These are phyloP conservation scores for Triticum turgidum DNA, from an alignment of 176 grass and related monocot genomes.

Conservation along the genomic window DNA sequence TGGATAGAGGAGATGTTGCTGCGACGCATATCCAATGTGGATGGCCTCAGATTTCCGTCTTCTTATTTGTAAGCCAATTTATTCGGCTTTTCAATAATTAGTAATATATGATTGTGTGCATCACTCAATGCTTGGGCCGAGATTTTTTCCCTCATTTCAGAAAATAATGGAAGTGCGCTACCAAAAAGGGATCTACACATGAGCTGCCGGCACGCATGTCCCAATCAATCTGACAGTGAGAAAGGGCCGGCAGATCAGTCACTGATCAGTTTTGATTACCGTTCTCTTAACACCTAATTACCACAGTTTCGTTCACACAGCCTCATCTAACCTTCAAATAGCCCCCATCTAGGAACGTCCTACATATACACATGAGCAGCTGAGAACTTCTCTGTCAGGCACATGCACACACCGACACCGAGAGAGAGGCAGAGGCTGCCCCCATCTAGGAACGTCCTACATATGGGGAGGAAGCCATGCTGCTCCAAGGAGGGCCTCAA, in stretches of 20 bases:
- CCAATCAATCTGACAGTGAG: not conserved
- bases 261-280: not conserved
- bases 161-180: not conserved
- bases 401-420: not conserved
- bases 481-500: slow-evolving; percentile 54
- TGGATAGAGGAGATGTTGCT: no score
- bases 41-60: no score
- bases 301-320: not conserved
- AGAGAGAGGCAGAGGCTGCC: not conserved
- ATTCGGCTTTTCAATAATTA: no score
- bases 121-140: no score
- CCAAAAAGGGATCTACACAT: not conserved
- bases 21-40: no score
- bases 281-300: not conserved
- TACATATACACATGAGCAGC: not conserved
- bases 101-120: no score
- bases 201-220: not conserved
- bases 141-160: no score
- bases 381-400: not conserved
- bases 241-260: not conserved
- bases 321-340: slow-evolving; percentile 16
- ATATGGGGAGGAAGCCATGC: slow-evolving; percentile 54
- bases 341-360: not conserved
- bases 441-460: no score
- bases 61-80: no score